These are phyloP conservation scores for Avena eriantha DNA, from an alignment of 176 grass and related monocot species.

Conservation along the genomic window DNA sequence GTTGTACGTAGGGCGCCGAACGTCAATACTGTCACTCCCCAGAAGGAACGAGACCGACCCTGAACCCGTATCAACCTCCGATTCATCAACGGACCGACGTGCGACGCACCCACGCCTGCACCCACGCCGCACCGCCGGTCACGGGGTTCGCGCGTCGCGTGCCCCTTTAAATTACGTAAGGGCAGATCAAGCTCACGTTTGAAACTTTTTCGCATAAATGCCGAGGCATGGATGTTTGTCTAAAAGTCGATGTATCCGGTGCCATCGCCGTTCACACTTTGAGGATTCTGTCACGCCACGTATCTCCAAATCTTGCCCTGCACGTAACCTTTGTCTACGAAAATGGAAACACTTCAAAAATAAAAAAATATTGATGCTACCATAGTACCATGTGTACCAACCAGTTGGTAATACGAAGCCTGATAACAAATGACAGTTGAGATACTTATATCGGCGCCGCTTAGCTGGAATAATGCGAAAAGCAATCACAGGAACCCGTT, in stretches of 20 bases:
- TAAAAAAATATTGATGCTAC: too few relatives aligned
- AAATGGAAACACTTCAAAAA: too few relatives aligned
- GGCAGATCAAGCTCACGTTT: not conserved
- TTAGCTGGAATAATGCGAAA: not conserved
- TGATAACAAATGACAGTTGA: too few relatives aligned
- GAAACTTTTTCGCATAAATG: not conserved
- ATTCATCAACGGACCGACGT: conserved; percentile 19
- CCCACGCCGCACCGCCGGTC: not conserved
- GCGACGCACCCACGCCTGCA: not conserved
- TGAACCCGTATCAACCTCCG: not conserved
- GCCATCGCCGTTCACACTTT: too few relatives aligned
- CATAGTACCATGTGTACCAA: too few relatives aligned
- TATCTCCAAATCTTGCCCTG: too few relatives aligned
- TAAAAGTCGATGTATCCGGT: too few relatives aligned
- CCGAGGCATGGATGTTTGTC: not conserved
- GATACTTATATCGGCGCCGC: not conserved
- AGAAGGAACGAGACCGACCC: not conserved
- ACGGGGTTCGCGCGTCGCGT: not conserved
- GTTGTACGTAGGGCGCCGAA: too few relatives aligned
- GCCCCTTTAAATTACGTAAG: not conserved
- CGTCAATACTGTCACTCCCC: too few relatives aligned
- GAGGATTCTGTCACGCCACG: too few relatives aligned
- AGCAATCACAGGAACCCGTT: not conserved
- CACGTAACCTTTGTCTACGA: too few relatives aligned
- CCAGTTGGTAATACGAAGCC: not conserved